Evolutionary conservation across 805 yeast species (phyloP), one percentile per base, ranked within the genome.

Genomic region (Lachancea kluyveri): DNA sequence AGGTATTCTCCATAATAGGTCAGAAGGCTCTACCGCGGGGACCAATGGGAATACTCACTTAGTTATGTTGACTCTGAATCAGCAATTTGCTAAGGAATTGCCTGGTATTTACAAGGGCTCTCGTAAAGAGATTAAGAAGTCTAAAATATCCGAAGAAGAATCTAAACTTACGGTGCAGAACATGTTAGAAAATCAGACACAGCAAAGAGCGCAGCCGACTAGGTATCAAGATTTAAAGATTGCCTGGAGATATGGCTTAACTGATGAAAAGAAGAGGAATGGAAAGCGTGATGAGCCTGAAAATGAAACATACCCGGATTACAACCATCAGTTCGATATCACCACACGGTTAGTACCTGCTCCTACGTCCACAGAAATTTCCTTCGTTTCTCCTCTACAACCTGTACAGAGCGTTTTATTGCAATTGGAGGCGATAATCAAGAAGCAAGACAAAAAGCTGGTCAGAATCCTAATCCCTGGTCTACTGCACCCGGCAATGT

Each of bases 161-260:
- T 62, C 73, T 8, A 74, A 77, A 45, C 50, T 84, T 5, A 76
- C 83, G 35, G 90, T 82, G 3, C 73, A 79, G 18, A 83, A 83
- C 49, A 50, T 80, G 46, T 57, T 74, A 3, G 72, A 70, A 20
- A 16, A 11, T 4, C 28, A 26, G 11, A n/a, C 19, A 21, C 17
- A 20, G 16, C 14, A 14, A 17, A 39, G 42, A 34, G 39, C 47
- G 17, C 21, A 39, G 13, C 14, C 35, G 31, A 10, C n/a, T 26
- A 45, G 54, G 35, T 40, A 43, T 27, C 40, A 60, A 5, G 84
- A 79, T 42, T 62, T 88, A 68, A 83, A 79, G 51, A 88, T 88
- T 44, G 96, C 97, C 1, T 88, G 97, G 97, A 72, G 96, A 48
- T 88, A 88, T 50, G 92, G 90, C 0, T 59, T 65, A 33, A 64